Conservation (phyloP, 805 yeast species). For the Helenozyma baotianmanensis region DNA sequence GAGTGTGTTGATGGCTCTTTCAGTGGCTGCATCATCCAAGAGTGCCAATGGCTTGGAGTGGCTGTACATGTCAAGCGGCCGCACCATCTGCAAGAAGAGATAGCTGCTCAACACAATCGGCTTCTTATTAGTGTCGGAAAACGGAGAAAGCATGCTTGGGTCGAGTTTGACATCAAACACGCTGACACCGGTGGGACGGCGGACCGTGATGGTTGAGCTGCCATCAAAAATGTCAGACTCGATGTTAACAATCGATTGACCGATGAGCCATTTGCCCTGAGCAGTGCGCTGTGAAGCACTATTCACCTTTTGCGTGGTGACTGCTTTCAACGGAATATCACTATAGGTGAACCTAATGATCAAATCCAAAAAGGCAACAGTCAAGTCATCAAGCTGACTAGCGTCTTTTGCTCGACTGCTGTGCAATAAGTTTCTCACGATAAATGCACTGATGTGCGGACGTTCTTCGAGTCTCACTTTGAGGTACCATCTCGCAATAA, state of each 20-base stretch:
- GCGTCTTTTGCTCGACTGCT: conserved; percentile 20
- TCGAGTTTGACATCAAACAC: conserved; percentile 43
- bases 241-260: conserved; percentile 52
- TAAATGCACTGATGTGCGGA: conserved; percentile 54
- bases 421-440: conserved; percentile 51
- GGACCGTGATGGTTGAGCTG: conserved; percentile 43
- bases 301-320: conserved; percentile 2
- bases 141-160: conserved; percentile 13
- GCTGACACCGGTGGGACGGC: conserved; percentile 66
- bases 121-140: conserved; percentile 11
- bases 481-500: conserved; percentile 69
- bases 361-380: conserved; percentile 62
- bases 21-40: conserved; percentile 43
- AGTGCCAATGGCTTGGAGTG: conserved; percentile 45
- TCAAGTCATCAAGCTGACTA: conserved; percentile 44
- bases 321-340: conserved; percentile 52
- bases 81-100: conserved; percentile 47
- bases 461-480: conserved; percentile 58
- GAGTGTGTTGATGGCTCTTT: conserved; percentile 51
- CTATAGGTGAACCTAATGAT: conserved; percentile 63
- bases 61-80: conserved; percentile 34
- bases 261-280: conserved; percentile 53
- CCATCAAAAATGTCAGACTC: conserved; percentile 52
- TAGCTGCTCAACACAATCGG: conserved; percentile 32
- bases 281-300: neutral